Evolutionary conservation across 2,329 filamentous ascomycete genomes (phyloP), one percentile per base, ranked within the genome.

Genomic region (Pleurostoma richardsiae): DNA sequence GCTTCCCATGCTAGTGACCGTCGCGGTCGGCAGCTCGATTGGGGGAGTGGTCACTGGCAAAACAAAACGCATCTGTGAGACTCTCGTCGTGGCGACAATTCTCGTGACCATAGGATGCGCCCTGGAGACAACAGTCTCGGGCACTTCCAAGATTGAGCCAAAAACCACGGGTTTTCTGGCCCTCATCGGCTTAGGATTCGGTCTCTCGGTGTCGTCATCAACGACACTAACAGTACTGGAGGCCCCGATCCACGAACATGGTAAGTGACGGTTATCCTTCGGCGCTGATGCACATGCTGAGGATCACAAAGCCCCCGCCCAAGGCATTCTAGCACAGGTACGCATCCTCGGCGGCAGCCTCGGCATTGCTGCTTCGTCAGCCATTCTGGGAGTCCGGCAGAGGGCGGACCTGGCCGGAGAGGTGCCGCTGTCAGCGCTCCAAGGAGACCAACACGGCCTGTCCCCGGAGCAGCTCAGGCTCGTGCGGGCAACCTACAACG

Each of bases 281-380:
- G 38, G n/a, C 6, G 3, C 3, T 2, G 29, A 7, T 10, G 28
- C 33, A 41, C 41, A 44, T 47, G 29, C 53, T 59, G 41, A 63
- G 45, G 27, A 38, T 33, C 4, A 26, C 28, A 39, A 39, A 78
- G 75, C 75, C 10, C 63, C 73, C 8, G 73, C 75, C 0, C 77
- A 80, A 52, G 77, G 74, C 1, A 71, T 80, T 38, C 55, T 79
- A 10, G 71, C 76, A 0, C 75, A 80, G 46, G 59, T 70, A 28
- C 68, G 76, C 30, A 69, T 80, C 27, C 62, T 79, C 1, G 77
- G 77, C 4, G 76, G 77, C 5, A 78, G 75, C 47, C 61, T 80
- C 29, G 77, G 77, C 3, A 77, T 80, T 44, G 73, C 77, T 3
- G 67, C 71, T 2, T 79, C 74, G 26, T 72, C 76, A 1, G 71